phyloP scores from a whole-genome alignment of 768 basidiomycete genomes.

The Xerocomellus amylosporus region DNA sequence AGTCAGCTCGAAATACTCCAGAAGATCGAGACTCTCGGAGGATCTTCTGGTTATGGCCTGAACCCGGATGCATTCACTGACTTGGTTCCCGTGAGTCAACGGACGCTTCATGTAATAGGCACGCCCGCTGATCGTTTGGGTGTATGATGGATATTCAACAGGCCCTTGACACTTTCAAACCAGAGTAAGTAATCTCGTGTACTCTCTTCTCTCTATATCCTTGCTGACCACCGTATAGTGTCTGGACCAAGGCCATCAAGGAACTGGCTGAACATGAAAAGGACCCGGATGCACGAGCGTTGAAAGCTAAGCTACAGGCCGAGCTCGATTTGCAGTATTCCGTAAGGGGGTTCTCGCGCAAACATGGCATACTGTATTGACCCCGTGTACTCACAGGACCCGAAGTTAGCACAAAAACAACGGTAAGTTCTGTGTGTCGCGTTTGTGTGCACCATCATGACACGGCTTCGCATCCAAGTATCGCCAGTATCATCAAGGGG shows the following conservation, averaged over 20 bases:
- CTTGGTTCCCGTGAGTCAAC: background rate
- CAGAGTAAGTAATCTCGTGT: background rate
- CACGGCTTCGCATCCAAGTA: background rate
- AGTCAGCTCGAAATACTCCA: background rate
- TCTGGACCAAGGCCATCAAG: background rate
- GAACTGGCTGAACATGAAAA: background rate
- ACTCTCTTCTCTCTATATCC: background rate
- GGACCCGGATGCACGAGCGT: background rate
- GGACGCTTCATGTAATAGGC: background rate
- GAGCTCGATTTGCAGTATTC: background rate
- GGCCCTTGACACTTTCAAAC: background rate
- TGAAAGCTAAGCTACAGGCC: background rate
- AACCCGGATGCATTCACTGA: background rate
- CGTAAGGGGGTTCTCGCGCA: background rate
- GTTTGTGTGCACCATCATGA: background rate
- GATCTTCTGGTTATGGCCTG: background rate
- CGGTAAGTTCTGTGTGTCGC: background rate
- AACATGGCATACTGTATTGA: background rate
- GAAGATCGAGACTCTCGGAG: slow-evolving; percentile 2
- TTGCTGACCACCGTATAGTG: background rate
- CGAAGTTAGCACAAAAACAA: background rate
- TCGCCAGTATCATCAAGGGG: background rate
- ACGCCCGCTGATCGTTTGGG: background rate
- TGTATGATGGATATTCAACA: background rate
- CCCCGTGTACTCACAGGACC: background rate